Percentiles rank a stretch among this genome's conserved stretches.
Evolutionary conservation across 140 eudicot species (phyloP).

Genomic region (Stevia rebaudiana): DNA sequence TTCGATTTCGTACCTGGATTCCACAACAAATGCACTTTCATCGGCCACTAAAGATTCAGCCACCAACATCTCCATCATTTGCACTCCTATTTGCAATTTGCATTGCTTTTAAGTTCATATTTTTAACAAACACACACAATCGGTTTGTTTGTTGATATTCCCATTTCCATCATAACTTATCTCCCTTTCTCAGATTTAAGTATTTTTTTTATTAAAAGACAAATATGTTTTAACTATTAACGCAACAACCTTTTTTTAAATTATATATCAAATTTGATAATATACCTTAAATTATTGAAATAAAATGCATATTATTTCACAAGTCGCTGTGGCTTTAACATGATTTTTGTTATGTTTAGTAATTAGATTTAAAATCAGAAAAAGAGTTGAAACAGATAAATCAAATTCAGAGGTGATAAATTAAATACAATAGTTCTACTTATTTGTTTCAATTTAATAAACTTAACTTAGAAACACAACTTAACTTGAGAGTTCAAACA

Average conservation of each 20-base stretch:
- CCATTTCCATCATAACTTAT: slow-evolving; percentile 14
- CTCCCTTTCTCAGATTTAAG: background rate
- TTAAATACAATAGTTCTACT: no score
- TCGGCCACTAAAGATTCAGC: slow-evolving; percentile 14
- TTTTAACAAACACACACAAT: slow-evolving; percentile 24
- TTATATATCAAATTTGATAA: background rate
- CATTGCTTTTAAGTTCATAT: slow-evolving; percentile 31
- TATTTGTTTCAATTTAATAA: no score
- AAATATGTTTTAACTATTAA: background rate
- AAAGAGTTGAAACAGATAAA: background rate
- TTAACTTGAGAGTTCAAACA: no score
- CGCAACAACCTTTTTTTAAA: background rate
- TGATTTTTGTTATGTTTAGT: no score
- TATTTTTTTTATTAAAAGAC: background rate
- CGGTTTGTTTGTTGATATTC: slow-evolving; percentile 19
- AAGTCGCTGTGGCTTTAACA: no score
- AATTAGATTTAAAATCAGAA: no score
- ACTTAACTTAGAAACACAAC: no score
- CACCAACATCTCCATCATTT: slow-evolving; percentile 23
- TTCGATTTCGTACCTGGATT: slow-evolving; percentile 19
- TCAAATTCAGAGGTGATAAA: no score
- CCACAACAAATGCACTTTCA: slow-evolving; percentile 30
- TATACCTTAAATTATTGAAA: no score
- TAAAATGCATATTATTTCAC: no score
- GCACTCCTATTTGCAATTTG: slow-evolving; percentile 16